These are phyloP conservation scores for Flagelloscypha sp. DNA, from an alignment of 768 basidiomycete species.

Conservation along the genomic window DNA sequence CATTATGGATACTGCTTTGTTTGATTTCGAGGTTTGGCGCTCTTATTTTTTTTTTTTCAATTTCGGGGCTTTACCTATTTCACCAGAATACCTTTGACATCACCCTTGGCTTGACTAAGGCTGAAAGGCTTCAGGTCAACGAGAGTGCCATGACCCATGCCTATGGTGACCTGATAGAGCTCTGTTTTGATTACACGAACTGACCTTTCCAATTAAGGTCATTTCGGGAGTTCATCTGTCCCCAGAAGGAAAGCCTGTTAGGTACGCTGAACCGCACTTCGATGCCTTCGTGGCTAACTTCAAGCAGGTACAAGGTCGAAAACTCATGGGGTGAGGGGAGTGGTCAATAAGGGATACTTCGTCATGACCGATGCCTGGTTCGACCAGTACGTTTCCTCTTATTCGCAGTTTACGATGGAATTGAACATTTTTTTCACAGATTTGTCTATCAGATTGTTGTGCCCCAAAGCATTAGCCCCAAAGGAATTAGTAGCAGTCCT, in stretches of 20 bases:
- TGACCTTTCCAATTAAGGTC: too few relatives aligned
- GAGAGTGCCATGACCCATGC: slow-evolving; percentile 95
- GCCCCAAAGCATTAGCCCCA: slow-evolving; percentile 68
- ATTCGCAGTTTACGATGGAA: neutral
- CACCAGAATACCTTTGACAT: slow-evolving; percentile 75
- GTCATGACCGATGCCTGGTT: slow-evolving; percentile 94
- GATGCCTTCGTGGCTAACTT: too few relatives aligned
- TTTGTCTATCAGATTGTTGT: slow-evolving; percentile 93
- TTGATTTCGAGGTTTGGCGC: slow-evolving; percentile 63
- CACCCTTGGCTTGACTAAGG: slow-evolving; percentile 72
- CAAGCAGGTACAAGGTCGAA: slow-evolving; percentile 98
- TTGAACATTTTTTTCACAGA: slow-evolving; percentile 26
- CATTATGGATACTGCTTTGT: slow-evolving; percentile 81
- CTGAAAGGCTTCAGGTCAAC: slow-evolving; percentile 70
- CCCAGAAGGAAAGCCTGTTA: slow-evolving; percentile 58
- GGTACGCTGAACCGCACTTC: too few relatives aligned
- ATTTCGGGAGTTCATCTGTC: slow-evolving; percentile 91
- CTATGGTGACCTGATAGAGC: too few relatives aligned
- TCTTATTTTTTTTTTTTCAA: neutral
- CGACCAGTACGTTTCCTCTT: slow-evolving; percentile 52
- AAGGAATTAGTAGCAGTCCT: slow-evolving; percentile 76
- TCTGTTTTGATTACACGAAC: too few relatives aligned
- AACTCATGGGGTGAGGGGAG: slow-evolving; percentile 85
- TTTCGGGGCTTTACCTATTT: neutral
- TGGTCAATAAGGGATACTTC: slow-evolving; percentile 80